Evolutionary conservation across 2,329 filamentous ascomycete species (phyloP), one percentile per base, ranked within the genome.

Genomic region (Madurella mycetomatis): DNA sequence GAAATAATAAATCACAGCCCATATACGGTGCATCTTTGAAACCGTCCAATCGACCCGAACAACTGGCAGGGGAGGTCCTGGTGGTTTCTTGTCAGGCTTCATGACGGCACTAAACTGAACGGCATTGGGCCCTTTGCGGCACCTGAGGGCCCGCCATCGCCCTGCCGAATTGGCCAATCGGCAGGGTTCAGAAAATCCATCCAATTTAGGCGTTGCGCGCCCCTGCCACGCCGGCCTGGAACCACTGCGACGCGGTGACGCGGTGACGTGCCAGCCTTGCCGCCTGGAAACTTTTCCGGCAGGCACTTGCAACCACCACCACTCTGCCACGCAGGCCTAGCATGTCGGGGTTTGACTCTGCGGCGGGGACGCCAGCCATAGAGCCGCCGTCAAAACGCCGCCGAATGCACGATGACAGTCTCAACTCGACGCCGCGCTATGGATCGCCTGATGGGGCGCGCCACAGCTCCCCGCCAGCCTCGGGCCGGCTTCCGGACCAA

Each of bases 361-460:
- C 62, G 46, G 51, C 58, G 47, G 62, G 52, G 40, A 54, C 56
- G 2, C 49, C 64, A 25, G 53, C 58, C 18, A 54, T 64, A 12
- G 70, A 64, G 32, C 70, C 72, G 15, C 70, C 71, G 12, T 67
- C 71, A 9, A 76, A 76, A 59, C 69, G 73, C 32, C 72, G 73
- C 55, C 71, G 69, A 63, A 66, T 74, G 37, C 62, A 67, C 56
- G 70, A 73, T 47, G 74, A 73, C 51, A 73, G 70, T 60, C 64
- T 67, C 48, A 68, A 66, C 48, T 69, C 71, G 62, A 72, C 71
- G 9, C 70, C 72, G 9, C 67, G 68, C 37, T 74, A 76, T 63
- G 72, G 70, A 55, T 76, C 73, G 34, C 73, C 79, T 8, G 77
- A 56, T n/a, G 51, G 53, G 40, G 41, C 49, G 45, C 39, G 19